Conservation (phyloP, 495 filamentous ascomycete genomes). For the Penicillium robsamsonii region DNA sequence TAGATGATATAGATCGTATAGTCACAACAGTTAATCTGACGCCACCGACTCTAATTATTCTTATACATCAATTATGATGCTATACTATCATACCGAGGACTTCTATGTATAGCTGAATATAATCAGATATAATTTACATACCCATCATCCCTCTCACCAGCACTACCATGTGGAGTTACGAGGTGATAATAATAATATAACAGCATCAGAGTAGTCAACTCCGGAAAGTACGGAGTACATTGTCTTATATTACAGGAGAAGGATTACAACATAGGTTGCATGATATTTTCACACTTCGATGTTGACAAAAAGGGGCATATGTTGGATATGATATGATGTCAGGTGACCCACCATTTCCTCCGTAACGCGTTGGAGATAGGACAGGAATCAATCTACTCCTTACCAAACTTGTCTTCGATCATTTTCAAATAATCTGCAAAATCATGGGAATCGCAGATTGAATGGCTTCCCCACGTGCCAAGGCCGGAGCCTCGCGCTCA, state of each 20-base stretch:
- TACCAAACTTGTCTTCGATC: not conserved
- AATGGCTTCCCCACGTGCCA: conserved; percentile 7
- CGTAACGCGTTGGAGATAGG: not conserved
- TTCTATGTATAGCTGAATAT: not conserved
- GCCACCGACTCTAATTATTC: not conserved
- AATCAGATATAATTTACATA: not conserved
- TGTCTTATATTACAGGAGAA: not conserved
- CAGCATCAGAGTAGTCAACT: not conserved
- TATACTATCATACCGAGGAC: not conserved
- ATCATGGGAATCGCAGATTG: conserved; percentile 3
- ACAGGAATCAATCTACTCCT: not conserved
- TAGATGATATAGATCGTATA: not conserved
- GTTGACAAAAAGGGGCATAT: not conserved
- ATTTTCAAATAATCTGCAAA: not conserved
- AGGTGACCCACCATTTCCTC: conserved; percentile 5
- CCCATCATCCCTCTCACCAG: not conserved
- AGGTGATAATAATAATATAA: not conserved
- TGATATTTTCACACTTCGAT: not conserved
- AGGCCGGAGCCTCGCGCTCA: not conserved
- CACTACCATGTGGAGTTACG: not conserved
- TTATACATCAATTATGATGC: not conserved
- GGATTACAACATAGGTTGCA: not conserved
- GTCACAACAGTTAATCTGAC: not conserved
- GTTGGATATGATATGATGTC: not conserved
- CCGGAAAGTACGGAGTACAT: not conserved